phyloP scores from a whole-genome alignment of 495 filamentous ascomycete species.

The Friedmanniomyces simplex region DNA sequence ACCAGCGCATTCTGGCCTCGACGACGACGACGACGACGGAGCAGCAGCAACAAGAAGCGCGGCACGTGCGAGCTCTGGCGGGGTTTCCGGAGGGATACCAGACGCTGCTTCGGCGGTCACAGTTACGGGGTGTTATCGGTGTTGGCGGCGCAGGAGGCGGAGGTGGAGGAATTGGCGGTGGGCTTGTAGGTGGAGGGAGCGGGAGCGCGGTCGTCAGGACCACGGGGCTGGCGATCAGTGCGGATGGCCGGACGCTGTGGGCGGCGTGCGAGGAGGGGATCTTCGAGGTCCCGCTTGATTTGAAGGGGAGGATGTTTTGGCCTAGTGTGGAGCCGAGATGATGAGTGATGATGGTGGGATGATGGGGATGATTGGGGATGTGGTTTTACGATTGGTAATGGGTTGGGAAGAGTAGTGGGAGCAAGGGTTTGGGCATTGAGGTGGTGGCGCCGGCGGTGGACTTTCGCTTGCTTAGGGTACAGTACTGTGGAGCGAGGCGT shows the following conservation, averaged over 20 bases:
- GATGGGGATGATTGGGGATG: not conserved
- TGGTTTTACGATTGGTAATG: too few species aligned
- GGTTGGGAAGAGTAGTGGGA: too few species aligned
- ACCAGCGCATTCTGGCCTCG: too few species aligned
- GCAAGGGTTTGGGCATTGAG: too few species aligned
- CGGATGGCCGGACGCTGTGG: slow-evolving; percentile 30
- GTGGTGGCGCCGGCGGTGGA: too few species aligned
- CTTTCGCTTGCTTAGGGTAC: too few species aligned
- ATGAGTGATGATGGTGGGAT: too few species aligned
- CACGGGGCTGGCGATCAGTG: slow-evolving; percentile 32
- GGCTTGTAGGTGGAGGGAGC: too few species aligned
- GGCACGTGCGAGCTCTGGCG: too few species aligned
- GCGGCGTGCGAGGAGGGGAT: slow-evolving; percentile 31
- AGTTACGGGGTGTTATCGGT: not conserved
- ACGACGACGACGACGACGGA: not conserved
- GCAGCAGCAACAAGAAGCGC: too few species aligned
- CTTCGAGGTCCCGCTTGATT: slow-evolving; percentile 30
- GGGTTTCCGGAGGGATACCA: slow-evolving; percentile 4
- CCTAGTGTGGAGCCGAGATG: slow-evolving; percentile 25
- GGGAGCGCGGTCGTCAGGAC: slow-evolving; percentile 27
- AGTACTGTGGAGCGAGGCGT: too few species aligned
- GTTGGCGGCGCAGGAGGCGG: not conserved
- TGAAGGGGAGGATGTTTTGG: slow-evolving; percentile 26
- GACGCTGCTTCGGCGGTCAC: slow-evolving; percentile 3
- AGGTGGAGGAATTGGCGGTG: too few species aligned